Percentiles rank a stretch among this genome's conserved stretches.
phyloP scores from a whole-genome alignment of 306 rosid species.

The Pterocarpus macrocarpus region DNA sequence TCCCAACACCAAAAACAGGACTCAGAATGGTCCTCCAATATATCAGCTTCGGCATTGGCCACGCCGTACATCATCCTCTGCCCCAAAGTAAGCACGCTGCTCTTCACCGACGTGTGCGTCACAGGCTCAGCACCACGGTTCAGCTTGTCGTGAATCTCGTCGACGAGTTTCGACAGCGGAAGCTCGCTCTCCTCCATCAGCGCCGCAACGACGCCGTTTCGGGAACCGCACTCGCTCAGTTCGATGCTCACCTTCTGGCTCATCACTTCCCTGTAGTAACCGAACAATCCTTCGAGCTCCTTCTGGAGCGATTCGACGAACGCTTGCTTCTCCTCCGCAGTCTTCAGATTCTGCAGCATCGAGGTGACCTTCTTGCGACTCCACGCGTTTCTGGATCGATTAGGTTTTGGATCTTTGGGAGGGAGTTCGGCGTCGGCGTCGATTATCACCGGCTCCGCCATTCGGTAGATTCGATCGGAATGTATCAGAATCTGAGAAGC shows the following conservation, averaged over 20 bases:
- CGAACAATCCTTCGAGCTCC: slow-evolving; percentile 71
- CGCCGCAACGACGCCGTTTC: slow-evolving; percentile 64
- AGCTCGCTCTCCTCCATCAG: slow-evolving; percentile 83
- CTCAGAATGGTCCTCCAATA: slow-evolving; percentile 78
- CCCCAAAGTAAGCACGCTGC: slow-evolving; percentile 71
- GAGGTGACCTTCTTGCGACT: slow-evolving; percentile 67
- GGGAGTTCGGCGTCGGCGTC: slow-evolving; percentile 38
- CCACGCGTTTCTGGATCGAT: slow-evolving; percentile 54
- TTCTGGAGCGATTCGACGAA: slow-evolving; percentile 54
- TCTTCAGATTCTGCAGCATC: slow-evolving; percentile 39
- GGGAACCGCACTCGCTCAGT: slow-evolving; percentile 49
- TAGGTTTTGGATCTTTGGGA: slow-evolving; percentile 43
- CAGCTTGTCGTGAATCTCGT: slow-evolving; percentile 59
- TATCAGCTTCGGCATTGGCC: slow-evolving; percentile 85
- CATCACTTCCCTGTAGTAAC: slow-evolving; percentile 63
- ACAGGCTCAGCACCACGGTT: slow-evolving; percentile 49
- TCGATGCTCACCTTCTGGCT: slow-evolving; percentile 54
- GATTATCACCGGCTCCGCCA: slow-evolving; percentile 44
- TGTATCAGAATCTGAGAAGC: too few species aligned
- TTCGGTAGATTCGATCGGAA: slow-evolving; percentile 7
- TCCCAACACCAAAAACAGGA: slow-evolving; percentile 98
- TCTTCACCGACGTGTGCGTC: slow-evolving; percentile 76
- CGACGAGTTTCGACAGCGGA: slow-evolving; percentile 79
- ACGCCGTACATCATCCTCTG: slow-evolving; percentile 84
- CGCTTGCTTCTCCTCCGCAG: slow-evolving; percentile 58